A percentile compares a stretch with the other conserved stretches of the same genome.
These are phyloP conservation scores for Gypsophila paniculata DNA, from an alignment of 179 eudicot species.

Conservation along the genomic window DNA sequence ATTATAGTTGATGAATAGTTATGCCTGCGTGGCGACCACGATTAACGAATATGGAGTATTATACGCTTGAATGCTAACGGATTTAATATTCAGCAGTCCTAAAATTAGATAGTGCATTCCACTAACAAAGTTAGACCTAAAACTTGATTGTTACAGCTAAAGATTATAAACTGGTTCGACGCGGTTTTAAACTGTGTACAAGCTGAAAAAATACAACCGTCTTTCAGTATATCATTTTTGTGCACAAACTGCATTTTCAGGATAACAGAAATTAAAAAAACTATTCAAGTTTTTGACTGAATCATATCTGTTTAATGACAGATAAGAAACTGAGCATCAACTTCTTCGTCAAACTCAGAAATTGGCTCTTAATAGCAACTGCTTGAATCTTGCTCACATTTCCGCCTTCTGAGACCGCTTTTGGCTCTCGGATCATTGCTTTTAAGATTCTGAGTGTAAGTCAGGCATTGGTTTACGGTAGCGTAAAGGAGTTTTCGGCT, in stretches of 20 bases:
- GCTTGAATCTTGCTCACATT: background rate
- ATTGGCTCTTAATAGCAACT: background rate
- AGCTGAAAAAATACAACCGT: too few relatives aligned
- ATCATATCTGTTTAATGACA: constrained; percentile 5
- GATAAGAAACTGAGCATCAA: background rate
- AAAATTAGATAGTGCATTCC: background rate
- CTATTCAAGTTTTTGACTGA: too few relatives aligned
- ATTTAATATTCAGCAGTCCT: background rate
- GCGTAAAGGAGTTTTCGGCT: background rate
- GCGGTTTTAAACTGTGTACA: too few relatives aligned
- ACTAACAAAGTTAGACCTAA: constrained; percentile 5
- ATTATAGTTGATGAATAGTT: background rate
- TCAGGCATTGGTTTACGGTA: too few relatives aligned
- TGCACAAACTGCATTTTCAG: too few relatives aligned
- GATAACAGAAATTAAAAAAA: too few relatives aligned
- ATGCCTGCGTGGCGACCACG: constrained; percentile 17
- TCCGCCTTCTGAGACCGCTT: background rate
- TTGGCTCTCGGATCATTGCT: background rate
- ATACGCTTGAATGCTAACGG: background rate
- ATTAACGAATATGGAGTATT: background rate
- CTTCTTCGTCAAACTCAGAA: constrained; percentile 13
- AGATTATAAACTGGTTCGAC: background rate
- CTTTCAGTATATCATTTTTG: background rate
- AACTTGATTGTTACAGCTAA: constrained; percentile 20
- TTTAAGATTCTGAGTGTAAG: background rate